Evolutionary conservation across 164 flowering plant genomes (phyloP), one percentile per base, ranked within the genome.

Genomic region (Paratinospora sagittata): DNA sequence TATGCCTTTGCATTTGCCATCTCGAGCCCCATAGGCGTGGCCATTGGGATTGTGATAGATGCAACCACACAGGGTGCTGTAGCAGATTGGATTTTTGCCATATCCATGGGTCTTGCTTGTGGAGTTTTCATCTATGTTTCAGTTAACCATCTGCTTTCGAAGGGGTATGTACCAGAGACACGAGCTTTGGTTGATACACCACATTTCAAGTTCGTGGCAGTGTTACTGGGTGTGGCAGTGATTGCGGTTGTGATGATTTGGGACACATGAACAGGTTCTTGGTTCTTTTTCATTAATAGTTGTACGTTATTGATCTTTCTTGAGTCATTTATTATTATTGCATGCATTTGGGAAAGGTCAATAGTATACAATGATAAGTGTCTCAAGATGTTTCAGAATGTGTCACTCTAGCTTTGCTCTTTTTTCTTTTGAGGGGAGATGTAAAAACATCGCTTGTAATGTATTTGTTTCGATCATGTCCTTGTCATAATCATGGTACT

Each of bases 181-280:
- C 60, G 34, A 2, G 77, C 71, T 68, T 23, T 36, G 0, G 70
- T 79, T 2, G 79, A 87, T 34, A 75, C 78, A 12, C 88, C 88
- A 10, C 66, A 60, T 69, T 41, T 73, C 70, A 85, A 78, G 87
- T 75, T 87, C 65, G 63, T 84, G 65, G 89, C 91, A 11, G 91
- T 86, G 69, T 5, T 77, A n/a, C 52, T 86, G 34, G 96, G 96
- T 0, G 64, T 90, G 52, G 89, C 80, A 1, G 84, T 90, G 13
- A 90, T 90, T 33, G 87, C 92, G 1, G 84, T 90, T 52, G 95
- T 90, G 27, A 90, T 90, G 95, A 90, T 88, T 7, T 90, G 92
- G 95, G 92, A 90, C 72, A 66, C 69, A 27, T 73, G 75, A 66
- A 21, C 14, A 19, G 26, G 26, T 66, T 39, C 8, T 19, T 65